Percentiles rank a stretch among this genome's conserved stretches.
phyloP scores from a whole-genome alignment of 257 asterid genomes.

The Mentha longifolia region DNA sequence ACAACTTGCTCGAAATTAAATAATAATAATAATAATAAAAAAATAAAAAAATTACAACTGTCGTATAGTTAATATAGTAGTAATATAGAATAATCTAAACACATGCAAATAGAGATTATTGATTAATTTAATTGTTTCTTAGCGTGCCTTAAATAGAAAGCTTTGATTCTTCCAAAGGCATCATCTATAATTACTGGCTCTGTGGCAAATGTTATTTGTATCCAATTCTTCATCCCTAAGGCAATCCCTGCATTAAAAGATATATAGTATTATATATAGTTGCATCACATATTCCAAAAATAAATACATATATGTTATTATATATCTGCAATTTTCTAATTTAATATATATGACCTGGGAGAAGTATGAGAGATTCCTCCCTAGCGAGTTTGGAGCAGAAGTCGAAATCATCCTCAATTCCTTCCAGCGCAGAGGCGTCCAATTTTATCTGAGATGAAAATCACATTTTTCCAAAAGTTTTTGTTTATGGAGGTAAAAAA shows the following conservation, averaged over 20 bases:
- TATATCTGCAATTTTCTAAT: too few relatives aligned
- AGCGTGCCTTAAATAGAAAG: constrained; percentile 54
- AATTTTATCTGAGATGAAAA: constrained; percentile 51
- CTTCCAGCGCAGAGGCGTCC: constrained; percentile 45
- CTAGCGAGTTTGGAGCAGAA: constrained; percentile 59
- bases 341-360: constrained; percentile 56
- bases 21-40: too few relatives aligned
- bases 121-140: background rate
- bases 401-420: constrained; percentile 53
- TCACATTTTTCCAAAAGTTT: background rate
- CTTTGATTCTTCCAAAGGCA: constrained; percentile 63
- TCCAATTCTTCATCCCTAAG: constrained; percentile 60
- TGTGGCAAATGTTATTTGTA: constrained; percentile 56
- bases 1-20: too few relatives aligned
- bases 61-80: too few relatives aligned
- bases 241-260: constrained; percentile 19
- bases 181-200: constrained; percentile 52
- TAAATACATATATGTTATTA: too few relatives aligned
- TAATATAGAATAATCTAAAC: background rate
- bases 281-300: too few relatives aligned
- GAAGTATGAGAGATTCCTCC: constrained; percentile 63
- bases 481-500: background rate
- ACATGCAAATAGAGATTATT: background rate
- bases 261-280: too few relatives aligned
- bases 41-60: too few relatives aligned